Percentiles rank a stretch among this genome's conserved stretches.
Evolutionary conservation across 192 early-diverging fungal genomes (phyloP).

Genomic region (Coemansia aciculifera): DNA sequence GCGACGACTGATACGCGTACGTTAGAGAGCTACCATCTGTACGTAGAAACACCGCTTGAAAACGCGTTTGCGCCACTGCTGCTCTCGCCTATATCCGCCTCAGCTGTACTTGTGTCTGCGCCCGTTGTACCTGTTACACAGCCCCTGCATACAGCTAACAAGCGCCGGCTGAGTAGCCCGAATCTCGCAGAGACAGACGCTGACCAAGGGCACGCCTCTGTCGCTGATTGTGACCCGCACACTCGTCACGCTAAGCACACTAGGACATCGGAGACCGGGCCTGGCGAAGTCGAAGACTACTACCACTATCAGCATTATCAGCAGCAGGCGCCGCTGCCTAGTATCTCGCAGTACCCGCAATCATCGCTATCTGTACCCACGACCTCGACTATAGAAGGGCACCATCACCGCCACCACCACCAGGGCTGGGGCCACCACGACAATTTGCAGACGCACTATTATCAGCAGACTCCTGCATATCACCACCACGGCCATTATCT

Average conservation of each 20-base stretch:
- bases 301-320: conserved; percentile 9
- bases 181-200: conserved; percentile 1
- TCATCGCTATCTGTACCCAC: conserved; percentile 1
- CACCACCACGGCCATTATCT: conserved; percentile 13
- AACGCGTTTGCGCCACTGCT: conserved; percentile 30
- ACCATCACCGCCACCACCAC: conserved; percentile 1
- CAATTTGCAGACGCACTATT: conserved; percentile 6
- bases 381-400: background rate
- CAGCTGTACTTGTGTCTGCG: background rate
- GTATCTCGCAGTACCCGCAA: background rate
- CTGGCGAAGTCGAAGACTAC: conserved; percentile 11
- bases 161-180: conserved; percentile 52
- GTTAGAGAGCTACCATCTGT: conserved; percentile 42
- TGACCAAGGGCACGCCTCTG: background rate
- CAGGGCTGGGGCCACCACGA: conserved; percentile 8
- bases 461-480: conserved; percentile 11
- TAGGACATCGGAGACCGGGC: conserved; percentile 5
- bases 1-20: conserved; percentile 28
- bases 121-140: background rate
- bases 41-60: conserved; percentile 48
- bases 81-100: conserved; percentile 4
- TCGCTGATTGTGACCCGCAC: background rate
- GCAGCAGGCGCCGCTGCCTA: conserved; percentile 2
- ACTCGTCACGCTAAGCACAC: conserved; percentile 38
- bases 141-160: conserved; percentile 14